A percentile compares a stretch with the other conserved stretches of the same genome.
These are phyloP conservation scores for Entomortierella beljakovae DNA, from an alignment of 192 early-diverging fungal genomes.

Conservation along the genomic window DNA sequence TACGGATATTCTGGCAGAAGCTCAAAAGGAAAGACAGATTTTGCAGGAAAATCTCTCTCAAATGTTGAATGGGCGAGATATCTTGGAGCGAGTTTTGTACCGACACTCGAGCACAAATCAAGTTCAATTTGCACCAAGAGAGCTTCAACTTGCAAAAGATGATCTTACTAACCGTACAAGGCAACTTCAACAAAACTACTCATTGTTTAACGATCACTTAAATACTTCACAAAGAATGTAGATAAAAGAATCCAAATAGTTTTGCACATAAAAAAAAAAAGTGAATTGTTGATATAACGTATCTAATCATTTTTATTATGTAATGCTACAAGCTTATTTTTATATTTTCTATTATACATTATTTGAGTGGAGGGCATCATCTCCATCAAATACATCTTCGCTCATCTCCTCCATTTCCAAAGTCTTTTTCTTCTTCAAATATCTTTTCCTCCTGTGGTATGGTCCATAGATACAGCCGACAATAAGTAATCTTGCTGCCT, in stretches of 20 bases:
- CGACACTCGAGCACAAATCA: conserved; percentile 31
- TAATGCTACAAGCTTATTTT: too few species aligned
- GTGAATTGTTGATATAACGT: too few species aligned
- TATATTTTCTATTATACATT: not conserved
- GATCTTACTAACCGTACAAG: conserved; percentile 1
- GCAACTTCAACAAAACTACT: conserved; percentile 15
- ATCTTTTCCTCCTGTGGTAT: conserved; percentile 19
- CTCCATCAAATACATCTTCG: not conserved
- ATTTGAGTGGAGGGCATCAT: not conserved
- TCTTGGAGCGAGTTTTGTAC: conserved; percentile 10
- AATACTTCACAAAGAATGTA: too few species aligned
- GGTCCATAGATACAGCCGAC: conserved; percentile 44
- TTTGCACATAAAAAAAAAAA: too few species aligned
- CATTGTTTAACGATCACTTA: conserved; percentile 1
- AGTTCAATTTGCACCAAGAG: conserved; percentile 18
- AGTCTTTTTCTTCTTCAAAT: conserved; percentile 13
- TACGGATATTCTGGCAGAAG: not conserved
- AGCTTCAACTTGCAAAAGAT: conserved; percentile 7
- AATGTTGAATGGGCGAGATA: not conserved
- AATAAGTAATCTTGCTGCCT: conserved; percentile 30
- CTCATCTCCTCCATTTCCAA: not conserved
- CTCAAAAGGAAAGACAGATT: not conserved
- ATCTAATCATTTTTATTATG: too few species aligned
- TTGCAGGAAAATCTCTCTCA: conserved; percentile 13
- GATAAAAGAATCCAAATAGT: too few species aligned